A percentile compares a stretch with the other conserved stretches of the same genome.
phyloP scores from a whole-genome alignment of 495 filamentous ascomycete genomes.

The Xylaria scruposa region DNA sequence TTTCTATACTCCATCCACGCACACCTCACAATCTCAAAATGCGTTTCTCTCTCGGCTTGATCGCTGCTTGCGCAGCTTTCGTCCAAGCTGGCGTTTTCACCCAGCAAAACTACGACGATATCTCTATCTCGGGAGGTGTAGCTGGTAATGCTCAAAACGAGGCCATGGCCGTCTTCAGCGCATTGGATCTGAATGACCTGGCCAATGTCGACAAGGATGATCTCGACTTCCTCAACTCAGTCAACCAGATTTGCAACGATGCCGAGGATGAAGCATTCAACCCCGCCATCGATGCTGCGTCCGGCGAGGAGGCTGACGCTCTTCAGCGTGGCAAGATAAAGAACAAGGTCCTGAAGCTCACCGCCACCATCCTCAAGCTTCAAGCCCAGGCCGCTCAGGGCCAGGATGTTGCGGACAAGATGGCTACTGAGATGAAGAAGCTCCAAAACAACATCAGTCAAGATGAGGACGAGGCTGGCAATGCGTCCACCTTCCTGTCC shows the following conservation, averaged over 20 bases:
- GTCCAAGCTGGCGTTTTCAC: slow-evolving; percentile 40
- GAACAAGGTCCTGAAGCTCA: slow-evolving; percentile 62
- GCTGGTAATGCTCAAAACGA: slow-evolving; percentile 52
- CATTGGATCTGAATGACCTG: slow-evolving; percentile 45
- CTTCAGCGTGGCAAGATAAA: slow-evolving; percentile 61
- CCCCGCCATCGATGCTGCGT: slow-evolving; percentile 44
- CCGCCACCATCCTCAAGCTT: slow-evolving; percentile 44
- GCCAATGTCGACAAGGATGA: slow-evolving; percentile 46
- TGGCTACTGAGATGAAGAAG: slow-evolving; percentile 50
- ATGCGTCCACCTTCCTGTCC: slow-evolving; percentile 34
- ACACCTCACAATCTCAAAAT: slow-evolving; percentile 31
- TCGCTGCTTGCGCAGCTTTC: slow-evolving; percentile 33
- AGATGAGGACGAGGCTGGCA: slow-evolving; percentile 48
- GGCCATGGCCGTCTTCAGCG: slow-evolving; percentile 43
- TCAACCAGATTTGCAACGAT: slow-evolving; percentile 47
- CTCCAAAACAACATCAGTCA: slow-evolving; percentile 54
- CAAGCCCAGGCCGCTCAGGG: slow-evolving; percentile 48
- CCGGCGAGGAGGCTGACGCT: slow-evolving; percentile 42
- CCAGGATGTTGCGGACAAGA: slow-evolving; percentile 38
- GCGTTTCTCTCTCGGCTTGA: slow-evolving; percentile 39
- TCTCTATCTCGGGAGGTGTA: slow-evolving; percentile 51
- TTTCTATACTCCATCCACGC: neutral
- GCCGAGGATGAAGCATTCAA: slow-evolving; percentile 51
- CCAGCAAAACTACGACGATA: slow-evolving; percentile 39
- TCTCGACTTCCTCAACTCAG: slow-evolving; percentile 48